A percentile compares a stretch with the other conserved stretches of the same genome.
These are phyloP conservation scores for Talaromyces sp. DNA, from an alignment of 2,329 filamentous ascomycete species.

Conservation along the genomic window DNA sequence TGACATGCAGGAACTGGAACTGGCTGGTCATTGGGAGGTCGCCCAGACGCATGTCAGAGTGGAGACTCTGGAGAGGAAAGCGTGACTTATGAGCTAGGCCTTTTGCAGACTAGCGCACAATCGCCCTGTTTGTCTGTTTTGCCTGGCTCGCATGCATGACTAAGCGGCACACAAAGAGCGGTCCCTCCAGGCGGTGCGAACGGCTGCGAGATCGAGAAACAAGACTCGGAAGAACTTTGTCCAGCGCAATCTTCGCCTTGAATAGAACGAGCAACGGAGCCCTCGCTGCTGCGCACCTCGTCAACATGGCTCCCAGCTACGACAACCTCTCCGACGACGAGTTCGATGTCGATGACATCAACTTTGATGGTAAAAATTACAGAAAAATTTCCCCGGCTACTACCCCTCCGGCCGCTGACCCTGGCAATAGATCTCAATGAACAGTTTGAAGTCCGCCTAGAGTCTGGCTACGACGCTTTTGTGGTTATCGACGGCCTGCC, in stretches of 20 bases:
- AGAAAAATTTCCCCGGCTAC: conserved; percentile 11
- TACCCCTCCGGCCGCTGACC: conserved; percentile 24
- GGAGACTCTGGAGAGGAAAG: background rate
- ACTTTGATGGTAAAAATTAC: conserved; percentile 61
- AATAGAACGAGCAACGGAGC: conserved; percentile 5
- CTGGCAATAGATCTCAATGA: conserved; percentile 67
- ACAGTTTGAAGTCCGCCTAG: conserved; percentile 91
- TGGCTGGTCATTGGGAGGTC: conserved; percentile 2
- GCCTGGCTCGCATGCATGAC: conserved; percentile 12
- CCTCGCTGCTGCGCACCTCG: conserved; percentile 18
- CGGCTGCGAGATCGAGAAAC: background rate
- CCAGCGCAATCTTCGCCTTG: background rate
- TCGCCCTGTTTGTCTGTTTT: conserved; percentile 11
- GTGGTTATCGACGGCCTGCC: conserved; percentile 94
- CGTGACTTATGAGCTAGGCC: background rate
- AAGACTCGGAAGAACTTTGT: conserved; percentile 1
- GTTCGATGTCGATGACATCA: conserved; percentile 88
- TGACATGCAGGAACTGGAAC: background rate
- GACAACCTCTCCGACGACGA: conserved; percentile 87
- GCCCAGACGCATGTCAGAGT: background rate
- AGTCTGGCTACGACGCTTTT: conserved; percentile 94
- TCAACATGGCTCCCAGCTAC: conserved; percentile 87
- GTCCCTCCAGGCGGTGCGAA: conserved; percentile 8
- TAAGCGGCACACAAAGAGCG: conserved; percentile 17
- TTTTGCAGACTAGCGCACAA: background rate